These are phyloP conservation scores for Lupinus albus DNA, from an alignment of 306 rosid genomes.

Conservation along the genomic window DNA sequence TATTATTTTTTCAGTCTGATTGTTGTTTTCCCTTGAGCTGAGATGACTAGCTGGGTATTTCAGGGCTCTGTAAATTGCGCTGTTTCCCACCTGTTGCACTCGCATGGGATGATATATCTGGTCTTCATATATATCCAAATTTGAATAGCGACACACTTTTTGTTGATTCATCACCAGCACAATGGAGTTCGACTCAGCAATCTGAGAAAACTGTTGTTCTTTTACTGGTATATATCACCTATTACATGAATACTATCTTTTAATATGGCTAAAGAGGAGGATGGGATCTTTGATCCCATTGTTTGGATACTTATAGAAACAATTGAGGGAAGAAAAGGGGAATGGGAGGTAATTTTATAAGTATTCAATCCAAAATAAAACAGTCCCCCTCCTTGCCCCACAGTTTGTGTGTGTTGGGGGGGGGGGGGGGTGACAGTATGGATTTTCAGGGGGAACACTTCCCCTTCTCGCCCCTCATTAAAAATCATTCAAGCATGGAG, in stretches of 20 bases:
- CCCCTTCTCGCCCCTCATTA: neutral
- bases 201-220: constrained; percentile 81
- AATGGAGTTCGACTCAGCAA: constrained; percentile 67
- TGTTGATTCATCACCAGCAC: constrained; percentile 88
- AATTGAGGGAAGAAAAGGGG: too few relatives aligned
- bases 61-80: constrained; percentile 91
- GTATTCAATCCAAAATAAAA: too few relatives aligned
- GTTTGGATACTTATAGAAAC: too few relatives aligned
- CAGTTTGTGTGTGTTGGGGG: neutral
- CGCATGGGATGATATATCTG: constrained; percentile 92
- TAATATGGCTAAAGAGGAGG: neutral
- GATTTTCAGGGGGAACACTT: too few relatives aligned
- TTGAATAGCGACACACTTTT: constrained; percentile 66
- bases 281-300: too few relatives aligned
- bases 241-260: neutral
- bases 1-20: constrained; percentile 33
- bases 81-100: constrained; percentile 97
- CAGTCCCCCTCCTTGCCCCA: neutral
- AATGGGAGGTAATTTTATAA: neutral
- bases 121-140: constrained; percentile 85
- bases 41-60: constrained; percentile 44
- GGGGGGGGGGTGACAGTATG: neutral
- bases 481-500: neutral
- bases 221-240: constrained; percentile 67
- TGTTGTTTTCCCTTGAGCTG: constrained; percentile 27